phyloP scores from a whole-genome alignment of 1,139 yeast species.

The Geotrichum aggregatum region DNA sequence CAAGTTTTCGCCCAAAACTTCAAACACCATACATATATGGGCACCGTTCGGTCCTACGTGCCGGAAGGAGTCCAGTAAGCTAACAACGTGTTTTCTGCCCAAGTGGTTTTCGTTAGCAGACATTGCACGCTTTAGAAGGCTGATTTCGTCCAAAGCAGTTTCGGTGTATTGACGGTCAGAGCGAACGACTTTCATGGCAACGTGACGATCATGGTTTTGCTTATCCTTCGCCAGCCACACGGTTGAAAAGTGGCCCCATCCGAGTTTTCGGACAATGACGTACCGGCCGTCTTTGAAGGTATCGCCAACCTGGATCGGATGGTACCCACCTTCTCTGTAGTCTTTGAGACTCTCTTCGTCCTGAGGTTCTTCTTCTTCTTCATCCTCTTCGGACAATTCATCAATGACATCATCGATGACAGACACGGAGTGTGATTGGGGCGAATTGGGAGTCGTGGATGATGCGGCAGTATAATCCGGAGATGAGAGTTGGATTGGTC shows the following conservation, averaged over 20 bases:
- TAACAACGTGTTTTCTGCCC: slow-evolving; percentile 67
- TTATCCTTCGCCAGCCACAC: slow-evolving; percentile 77
- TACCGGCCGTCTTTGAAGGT: slow-evolving; percentile 55
- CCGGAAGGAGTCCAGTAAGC: slow-evolving; percentile 67
- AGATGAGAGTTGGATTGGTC: background rate
- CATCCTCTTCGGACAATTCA: background rate
- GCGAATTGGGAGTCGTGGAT: slow-evolving; percentile 2
- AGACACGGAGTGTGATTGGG: background rate
- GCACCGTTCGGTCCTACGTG: slow-evolving; percentile 77
- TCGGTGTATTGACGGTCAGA: slow-evolving; percentile 67
- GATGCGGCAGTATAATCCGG: background rate
- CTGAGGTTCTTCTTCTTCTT: slow-evolving; percentile 21
- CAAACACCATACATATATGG: slow-evolving; percentile 87
- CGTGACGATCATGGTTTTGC: slow-evolving; percentile 47
- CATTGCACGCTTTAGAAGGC: slow-evolving; percentile 50
- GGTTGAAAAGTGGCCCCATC: slow-evolving; percentile 90
- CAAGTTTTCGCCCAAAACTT: slow-evolving; percentile 78
- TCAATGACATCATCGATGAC: background rate
- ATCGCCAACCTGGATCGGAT: slow-evolving; percentile 78
- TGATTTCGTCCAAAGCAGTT: slow-evolving; percentile 82
- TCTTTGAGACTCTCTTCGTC: slow-evolving; percentile 69
- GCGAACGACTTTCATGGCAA: slow-evolving; percentile 80
- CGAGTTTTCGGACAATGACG: slow-evolving; percentile 68
- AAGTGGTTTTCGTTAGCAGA: slow-evolving; percentile 57
- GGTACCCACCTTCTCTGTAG: slow-evolving; percentile 81